Evolutionary conservation across 1,284 basidiomycete species (phyloP).

Genomic region (Puccinia hordei): DNA sequence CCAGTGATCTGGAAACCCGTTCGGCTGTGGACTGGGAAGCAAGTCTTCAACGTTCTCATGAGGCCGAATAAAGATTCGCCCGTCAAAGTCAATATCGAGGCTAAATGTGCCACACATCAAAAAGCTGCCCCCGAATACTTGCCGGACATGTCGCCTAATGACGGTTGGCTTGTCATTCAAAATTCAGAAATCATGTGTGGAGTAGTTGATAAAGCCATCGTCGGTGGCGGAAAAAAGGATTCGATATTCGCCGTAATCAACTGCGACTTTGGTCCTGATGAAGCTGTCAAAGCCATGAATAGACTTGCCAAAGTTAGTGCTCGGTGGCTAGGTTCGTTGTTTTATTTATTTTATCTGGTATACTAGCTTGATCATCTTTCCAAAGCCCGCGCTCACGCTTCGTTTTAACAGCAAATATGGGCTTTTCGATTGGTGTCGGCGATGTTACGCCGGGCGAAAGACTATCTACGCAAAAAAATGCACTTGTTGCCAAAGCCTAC

Average conservation of each 20-base stretch:
- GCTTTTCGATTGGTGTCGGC: conserved; percentile 97
- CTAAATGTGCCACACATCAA: conserved; percentile 89
- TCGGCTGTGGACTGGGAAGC: conserved; percentile 96
- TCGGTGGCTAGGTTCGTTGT: conserved; percentile 76
- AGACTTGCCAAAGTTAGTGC: conserved; percentile 93
- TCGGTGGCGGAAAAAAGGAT: conserved; percentile 98
- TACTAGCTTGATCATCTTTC: conserved; percentile 3
- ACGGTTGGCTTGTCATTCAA: conserved; percentile 94
- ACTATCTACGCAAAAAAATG: conserved; percentile 78
- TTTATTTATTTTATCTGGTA: conserved; percentile 19
- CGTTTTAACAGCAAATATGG: conserved; percentile 75
- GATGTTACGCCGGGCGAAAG: conserved; percentile 94
- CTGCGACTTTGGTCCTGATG: conserved; percentile 92
- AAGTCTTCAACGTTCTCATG: conserved; percentile 96
- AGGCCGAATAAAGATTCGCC: conserved; percentile 82
- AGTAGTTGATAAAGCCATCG: conserved; percentile 97
- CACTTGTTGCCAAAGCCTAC: conserved; percentile 85
- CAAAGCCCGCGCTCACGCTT: conserved; percentile 4
- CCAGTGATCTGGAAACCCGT: conserved; percentile 92
- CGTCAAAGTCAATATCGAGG: conserved; percentile 91
- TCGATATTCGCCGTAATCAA: conserved; percentile 98
- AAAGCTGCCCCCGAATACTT: conserved; percentile 70
- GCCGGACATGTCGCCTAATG: conserved; percentile 88
- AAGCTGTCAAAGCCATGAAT: conserved; percentile 94
- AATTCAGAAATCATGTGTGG: conserved; percentile 99